A percentile compares a stretch with the other conserved stretches of the same genome.
Evolutionary conservation across 106 monocot species (phyloP).

Genomic region (Apostasia shenzhenica): DNA sequence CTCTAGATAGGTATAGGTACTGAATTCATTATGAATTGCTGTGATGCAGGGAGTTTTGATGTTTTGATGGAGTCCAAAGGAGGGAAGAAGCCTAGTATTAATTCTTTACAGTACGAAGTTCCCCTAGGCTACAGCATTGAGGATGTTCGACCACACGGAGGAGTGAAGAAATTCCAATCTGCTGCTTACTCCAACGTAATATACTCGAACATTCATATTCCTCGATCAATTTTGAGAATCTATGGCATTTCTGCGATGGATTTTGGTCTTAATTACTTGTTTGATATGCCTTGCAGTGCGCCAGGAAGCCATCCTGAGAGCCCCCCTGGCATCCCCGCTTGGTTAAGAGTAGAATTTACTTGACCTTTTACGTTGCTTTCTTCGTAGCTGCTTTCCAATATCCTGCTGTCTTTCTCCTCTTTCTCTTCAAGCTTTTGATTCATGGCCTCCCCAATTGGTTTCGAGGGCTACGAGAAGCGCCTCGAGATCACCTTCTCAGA

Average conservation of each 20-base stretch:
- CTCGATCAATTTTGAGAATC: neutral
- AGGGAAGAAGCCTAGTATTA: constrained; percentile 76
- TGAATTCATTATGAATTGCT: neutral
- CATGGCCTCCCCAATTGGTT: constrained; percentile 74
- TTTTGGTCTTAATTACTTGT: neutral
- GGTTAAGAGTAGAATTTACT: constrained; percentile 34
- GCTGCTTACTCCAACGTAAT: constrained; percentile 96
- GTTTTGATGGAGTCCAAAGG: constrained; percentile 96
- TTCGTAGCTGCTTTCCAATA: constrained; percentile 48
- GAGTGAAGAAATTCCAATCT: constrained; percentile 92
- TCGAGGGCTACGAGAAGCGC: constrained; percentile 96
- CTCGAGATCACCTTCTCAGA: constrained; percentile 76
- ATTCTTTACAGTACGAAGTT: constrained; percentile 64
- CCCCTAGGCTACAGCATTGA: constrained; percentile 94
- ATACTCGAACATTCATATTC: neutral
- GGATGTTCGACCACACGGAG: constrained; percentile 87
- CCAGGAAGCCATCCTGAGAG: constrained; percentile 83
- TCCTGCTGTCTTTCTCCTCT: constrained; percentile 11
- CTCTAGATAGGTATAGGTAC: too few species aligned
- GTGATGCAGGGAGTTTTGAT: constrained; percentile 41
- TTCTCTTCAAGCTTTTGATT: constrained; percentile 2
- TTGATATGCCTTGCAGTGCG: constrained; percentile 49
- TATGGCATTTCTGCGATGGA: neutral
- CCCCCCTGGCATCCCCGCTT: constrained; percentile 8
- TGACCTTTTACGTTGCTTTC: constrained; percentile 5